A percentile compares a stretch with the other conserved stretches of the same genome.
phyloP scores from a whole-genome alignment of 225 moss, liverwort and hornwort genomes.

The Marchantia polymorpha region DNA sequence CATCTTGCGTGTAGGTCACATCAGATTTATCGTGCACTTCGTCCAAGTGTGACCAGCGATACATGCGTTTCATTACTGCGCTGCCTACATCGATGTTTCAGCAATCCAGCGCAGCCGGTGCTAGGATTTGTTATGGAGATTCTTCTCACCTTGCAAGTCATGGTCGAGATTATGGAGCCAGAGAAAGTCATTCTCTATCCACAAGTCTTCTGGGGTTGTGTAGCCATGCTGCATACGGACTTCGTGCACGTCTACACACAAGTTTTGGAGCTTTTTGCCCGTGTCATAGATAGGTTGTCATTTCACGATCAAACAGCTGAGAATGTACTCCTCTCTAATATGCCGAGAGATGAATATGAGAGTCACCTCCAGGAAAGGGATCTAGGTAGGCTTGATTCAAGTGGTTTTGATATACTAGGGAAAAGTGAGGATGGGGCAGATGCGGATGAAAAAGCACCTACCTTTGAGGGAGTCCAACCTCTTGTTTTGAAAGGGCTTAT shows the following conservation, averaged over 20 bases:
- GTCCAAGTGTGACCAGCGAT: conserved; percentile 99
- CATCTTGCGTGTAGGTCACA: conserved; percentile 97
- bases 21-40: conserved; percentile 97
- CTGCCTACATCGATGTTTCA: conserved; percentile 94
- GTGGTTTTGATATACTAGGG: conserved; percentile 71
- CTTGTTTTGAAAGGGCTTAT: conserved; percentile 95
- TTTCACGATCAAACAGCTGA: conserved; percentile 99
- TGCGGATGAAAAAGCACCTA: conserved; percentile 55
- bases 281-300: conserved; percentile 90
- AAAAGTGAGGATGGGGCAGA: conserved; percentile 71
- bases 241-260: conserved; percentile 99
- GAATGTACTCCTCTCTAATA: conserved; percentile 94
- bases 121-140: conserved; percentile 99
- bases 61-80: conserved; percentile 94
- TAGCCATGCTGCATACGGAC: conserved; percentile 99
- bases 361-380: conserved; percentile 60
- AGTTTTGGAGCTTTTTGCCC: conserved; percentile 94
- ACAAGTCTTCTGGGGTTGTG: conserved; percentile 99
- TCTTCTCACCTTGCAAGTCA: conserved; percentile 95
- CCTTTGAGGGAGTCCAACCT: conserved; percentile 96
- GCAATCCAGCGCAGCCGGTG: conserved; percentile 89
- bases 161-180: conserved; percentile 99
- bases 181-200: conserved; percentile 99
- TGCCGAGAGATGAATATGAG: conserved; percentile 92
- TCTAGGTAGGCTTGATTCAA: conserved; percentile 77